phyloP scores from a whole-genome alignment of 192 early-diverging fungal species.

The Backusella tuberculispora region DNA sequence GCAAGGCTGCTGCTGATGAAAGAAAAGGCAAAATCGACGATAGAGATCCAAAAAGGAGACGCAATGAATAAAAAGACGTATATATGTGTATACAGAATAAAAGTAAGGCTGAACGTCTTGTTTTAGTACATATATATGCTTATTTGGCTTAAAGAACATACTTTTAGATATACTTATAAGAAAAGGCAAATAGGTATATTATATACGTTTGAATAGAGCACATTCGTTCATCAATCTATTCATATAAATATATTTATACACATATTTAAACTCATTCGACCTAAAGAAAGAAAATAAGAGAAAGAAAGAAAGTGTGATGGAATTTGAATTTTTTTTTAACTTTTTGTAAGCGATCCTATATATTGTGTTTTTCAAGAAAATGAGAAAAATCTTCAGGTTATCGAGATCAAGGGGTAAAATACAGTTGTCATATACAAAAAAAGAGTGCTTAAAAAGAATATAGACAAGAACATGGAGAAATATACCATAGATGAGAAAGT shows the following conservation, averaged over 20 bases:
- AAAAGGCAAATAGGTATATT: no score
- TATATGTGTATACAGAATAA: neutral
- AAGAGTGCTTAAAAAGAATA: no score
- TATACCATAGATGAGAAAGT: no score
- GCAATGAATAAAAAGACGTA: neutral
- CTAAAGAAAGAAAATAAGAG: slow-evolving; percentile 5
- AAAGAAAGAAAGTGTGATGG: neutral
- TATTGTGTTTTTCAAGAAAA: neutral
- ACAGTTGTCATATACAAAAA: no score
- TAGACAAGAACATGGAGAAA: no score
- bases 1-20: slow-evolving; percentile 25
- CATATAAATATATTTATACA: neutral
- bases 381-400: no score
- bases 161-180: no score
- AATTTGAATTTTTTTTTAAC: neutral
- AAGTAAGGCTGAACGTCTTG: neutral
- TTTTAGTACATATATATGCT: neutral
- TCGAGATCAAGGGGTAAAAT: no score
- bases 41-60: slow-evolving; percentile 8
- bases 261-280: slow-evolving; percentile 1
- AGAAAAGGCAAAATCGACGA: neutral
- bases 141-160: neutral
- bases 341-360: neutral
- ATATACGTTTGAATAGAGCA: no score
- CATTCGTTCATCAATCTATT: no score